Percentiles rank a stretch among this genome's conserved stretches.
Evolutionary conservation across 768 basidiomycete genomes (phyloP).

Genomic region (Hypholoma sublateritium): DNA sequence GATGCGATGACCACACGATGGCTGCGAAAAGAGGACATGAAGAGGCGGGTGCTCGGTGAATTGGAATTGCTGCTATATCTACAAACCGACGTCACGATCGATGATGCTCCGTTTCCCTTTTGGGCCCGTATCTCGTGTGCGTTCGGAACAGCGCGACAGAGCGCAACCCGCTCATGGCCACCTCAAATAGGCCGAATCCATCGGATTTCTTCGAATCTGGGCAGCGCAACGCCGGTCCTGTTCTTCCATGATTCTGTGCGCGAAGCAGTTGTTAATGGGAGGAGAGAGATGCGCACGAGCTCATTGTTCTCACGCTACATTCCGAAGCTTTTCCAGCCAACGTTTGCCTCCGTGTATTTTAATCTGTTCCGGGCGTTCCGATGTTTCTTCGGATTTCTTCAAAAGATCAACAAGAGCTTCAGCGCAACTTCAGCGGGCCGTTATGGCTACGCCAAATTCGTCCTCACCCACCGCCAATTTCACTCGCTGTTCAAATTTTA

Average conservation of each 20-base stretch:
- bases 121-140: constrained; percentile 8
- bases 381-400: no score
- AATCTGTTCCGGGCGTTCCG: no score
- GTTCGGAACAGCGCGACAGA: constrained; percentile 1
- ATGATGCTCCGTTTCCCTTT: constrained; percentile 14
- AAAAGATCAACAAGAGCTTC: no score
- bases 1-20: constrained; percentile 79
- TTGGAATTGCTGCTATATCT: constrained; percentile 8
- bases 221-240: no score
- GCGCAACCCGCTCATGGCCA: neutral
- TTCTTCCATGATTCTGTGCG: neutral
- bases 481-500: no score
- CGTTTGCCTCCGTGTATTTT: neutral
- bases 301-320: neutral
- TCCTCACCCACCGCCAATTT: no score
- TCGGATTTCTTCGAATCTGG: no score
- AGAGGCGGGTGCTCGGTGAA: neutral
- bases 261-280: neutral
- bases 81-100: constrained; percentile 19
- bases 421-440: no score
- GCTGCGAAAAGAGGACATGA: constrained; percentile 70
- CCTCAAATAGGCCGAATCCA: neutral
- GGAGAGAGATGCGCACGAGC: neutral
- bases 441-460: no score
- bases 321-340: neutral